phyloP scores from a whole-genome alignment of 1,284 basidiomycete genomes.

The Spongiforma sp. region DNA sequence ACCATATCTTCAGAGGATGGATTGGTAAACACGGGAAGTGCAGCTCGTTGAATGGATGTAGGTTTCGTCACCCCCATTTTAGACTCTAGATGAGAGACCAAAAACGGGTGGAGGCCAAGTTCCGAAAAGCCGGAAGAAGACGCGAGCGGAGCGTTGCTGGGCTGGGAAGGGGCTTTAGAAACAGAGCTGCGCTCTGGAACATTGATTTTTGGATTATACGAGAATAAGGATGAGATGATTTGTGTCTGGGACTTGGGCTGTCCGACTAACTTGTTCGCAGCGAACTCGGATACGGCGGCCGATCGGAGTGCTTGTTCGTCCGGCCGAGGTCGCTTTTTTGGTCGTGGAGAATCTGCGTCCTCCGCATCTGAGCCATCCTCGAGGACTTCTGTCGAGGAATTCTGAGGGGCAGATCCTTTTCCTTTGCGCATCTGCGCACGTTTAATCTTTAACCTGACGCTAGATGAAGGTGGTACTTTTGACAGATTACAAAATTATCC shows the following conservation, averaged over 20 bases:
- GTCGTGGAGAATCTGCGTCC: constrained; percentile 38
- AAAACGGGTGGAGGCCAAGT: constrained; percentile 82
- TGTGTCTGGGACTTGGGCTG: constrained; percentile 56
- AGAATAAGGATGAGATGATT: constrained; percentile 92
- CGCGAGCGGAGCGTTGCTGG: constrained; percentile 84
- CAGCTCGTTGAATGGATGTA: constrained; percentile 89
- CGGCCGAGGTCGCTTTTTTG: constrained; percentile 56
- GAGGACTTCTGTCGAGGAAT: constrained; percentile 13
- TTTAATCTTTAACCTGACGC: constrained; percentile 68
- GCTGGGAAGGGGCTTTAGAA: constrained; percentile 45
- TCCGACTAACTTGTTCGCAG: constrained; percentile 29
- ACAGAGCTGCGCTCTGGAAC: constrained; percentile 38
- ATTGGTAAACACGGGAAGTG: constrained; percentile 76
- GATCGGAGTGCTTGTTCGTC: constrained; percentile 33
- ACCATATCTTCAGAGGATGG: constrained; percentile 44
- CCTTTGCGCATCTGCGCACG: constrained; percentile 67
- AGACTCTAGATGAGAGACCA: constrained; percentile 77
- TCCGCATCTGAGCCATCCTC: constrained; percentile 21
- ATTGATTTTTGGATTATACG: constrained; percentile 76
- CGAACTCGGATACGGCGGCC: constrained; percentile 13
- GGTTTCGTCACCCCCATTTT: constrained; percentile 90
- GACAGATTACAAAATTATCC: constrained; percentile 24
- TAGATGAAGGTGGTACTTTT: constrained; percentile 7
- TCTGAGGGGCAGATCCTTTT: constrained; percentile 37
- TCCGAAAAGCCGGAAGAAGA: constrained; percentile 78